These are phyloP conservation scores for Coccinonectria pachysandricola DNA, from an alignment of 2,329 filamentous ascomycete genomes.

Conservation along the genomic window DNA sequence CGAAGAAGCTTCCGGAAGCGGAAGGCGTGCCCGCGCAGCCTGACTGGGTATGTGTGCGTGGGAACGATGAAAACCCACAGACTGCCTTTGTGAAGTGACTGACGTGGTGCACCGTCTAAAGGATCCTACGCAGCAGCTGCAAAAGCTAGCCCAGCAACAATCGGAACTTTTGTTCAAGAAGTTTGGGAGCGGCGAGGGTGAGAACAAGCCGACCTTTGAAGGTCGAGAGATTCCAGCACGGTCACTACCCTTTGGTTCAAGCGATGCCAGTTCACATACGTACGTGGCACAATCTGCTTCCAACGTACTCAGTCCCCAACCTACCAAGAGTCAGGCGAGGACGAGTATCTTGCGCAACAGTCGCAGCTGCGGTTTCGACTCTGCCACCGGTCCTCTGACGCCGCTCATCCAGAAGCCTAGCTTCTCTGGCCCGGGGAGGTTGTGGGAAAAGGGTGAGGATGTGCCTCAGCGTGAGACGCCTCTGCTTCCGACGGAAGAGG, in stretches of 20 bases:
- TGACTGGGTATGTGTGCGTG: slow-evolving; percentile 83
- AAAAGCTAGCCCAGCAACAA: slow-evolving; percentile 58
- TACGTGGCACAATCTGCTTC: slow-evolving; percentile 17
- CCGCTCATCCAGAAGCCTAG: slow-evolving; percentile 31
- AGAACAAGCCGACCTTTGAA: slow-evolving; percentile 16
- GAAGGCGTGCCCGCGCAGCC: slow-evolving; percentile 77
- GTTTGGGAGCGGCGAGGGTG: slow-evolving; percentile 28
- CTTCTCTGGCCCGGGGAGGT: slow-evolving; percentile 38
- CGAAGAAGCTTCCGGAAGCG: slow-evolving; percentile 55
- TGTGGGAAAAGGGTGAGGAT: slow-evolving; percentile 42
- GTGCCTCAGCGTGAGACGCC: slow-evolving; percentile 27
- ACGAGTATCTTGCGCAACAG: slow-evolving; percentile 26
- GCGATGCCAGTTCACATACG: slow-evolving; percentile 23
- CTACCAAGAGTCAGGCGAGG: slow-evolving; percentile 29
- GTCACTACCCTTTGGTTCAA: slow-evolving; percentile 43
- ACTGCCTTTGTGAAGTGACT: slow-evolving; percentile 47
- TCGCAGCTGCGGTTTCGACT: slow-evolving; percentile 12
- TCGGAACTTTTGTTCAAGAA: slow-evolving; percentile 49
- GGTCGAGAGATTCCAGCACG: slow-evolving; percentile 37
- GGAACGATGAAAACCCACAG: slow-evolving; percentile 36
- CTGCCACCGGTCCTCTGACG: slow-evolving; percentile 7
- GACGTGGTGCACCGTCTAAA: slow-evolving; percentile 41
- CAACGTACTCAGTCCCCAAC: slow-evolving; percentile 30
- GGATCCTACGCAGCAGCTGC: slow-evolving; percentile 61
- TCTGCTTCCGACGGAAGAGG: slow-evolving; percentile 29